Percentiles rank a stretch among this genome's conserved stretches.
phyloP scores from a whole-genome alignment of 2,329 filamentous ascomycete species.

The Furcasterigmium sp. region DNA sequence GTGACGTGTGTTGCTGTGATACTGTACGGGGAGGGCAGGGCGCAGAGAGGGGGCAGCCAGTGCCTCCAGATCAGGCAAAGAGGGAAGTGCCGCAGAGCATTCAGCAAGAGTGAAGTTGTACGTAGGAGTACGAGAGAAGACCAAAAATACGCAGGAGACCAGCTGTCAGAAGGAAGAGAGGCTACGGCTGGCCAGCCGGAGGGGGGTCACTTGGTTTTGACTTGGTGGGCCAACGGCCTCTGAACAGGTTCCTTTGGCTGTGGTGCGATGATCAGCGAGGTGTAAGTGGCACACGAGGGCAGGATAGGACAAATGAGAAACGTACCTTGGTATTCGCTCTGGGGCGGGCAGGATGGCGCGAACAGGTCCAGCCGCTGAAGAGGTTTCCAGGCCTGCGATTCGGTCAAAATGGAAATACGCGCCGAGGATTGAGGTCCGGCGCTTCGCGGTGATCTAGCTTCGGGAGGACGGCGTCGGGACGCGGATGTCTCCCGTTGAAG shows the following conservation, averaged over 20 bases:
- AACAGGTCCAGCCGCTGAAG: too few species aligned
- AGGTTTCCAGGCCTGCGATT: slow-evolving; percentile 32
- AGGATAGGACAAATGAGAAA: slow-evolving; percentile 29
- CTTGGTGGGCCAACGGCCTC: slow-evolving; percentile 14
- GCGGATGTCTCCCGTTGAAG: background rate
- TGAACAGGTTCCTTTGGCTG: slow-evolving; percentile 6
- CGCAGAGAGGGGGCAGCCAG: background rate
- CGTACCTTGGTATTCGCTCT: slow-evolving; percentile 13
- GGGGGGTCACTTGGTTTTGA: slow-evolving; percentile 47
- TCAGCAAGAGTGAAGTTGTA: background rate
- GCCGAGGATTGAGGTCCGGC: slow-evolving; percentile 28
- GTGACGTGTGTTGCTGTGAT: background rate
- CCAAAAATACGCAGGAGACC: slow-evolving; percentile 41
- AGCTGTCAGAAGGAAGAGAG: slow-evolving; percentile 45
- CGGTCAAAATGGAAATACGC: slow-evolving; percentile 35
- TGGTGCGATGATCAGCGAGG: slow-evolving; percentile 29
- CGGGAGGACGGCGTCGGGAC: background rate
- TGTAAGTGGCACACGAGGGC: slow-evolving; percentile 21
- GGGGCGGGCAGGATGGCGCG: slow-evolving; percentile 14
- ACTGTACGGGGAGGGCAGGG: background rate
- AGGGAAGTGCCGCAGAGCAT: background rate
- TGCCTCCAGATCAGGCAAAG: slow-evolving; percentile 1
- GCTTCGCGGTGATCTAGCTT: slow-evolving; percentile 21
- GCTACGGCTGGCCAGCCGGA: slow-evolving; percentile 26
- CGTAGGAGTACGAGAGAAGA: slow-evolving; percentile 13